Evolutionary conservation across 2,329 filamentous ascomycete species (phyloP).

Genomic region (Colletotrichum paranaense): DNA sequence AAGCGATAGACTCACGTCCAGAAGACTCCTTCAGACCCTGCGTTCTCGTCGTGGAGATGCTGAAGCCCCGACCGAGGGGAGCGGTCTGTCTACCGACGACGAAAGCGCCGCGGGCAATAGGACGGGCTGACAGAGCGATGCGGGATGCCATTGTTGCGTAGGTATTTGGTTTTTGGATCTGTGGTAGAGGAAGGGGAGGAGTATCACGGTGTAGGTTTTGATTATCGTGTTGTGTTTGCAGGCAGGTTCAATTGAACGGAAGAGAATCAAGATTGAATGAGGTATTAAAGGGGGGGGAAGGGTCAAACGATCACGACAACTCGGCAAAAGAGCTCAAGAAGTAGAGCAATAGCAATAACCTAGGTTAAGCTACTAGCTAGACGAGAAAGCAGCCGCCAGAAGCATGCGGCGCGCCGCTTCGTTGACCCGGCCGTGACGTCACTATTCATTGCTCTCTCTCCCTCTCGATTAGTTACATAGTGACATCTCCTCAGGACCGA

Average conservation of each 20-base stretch:
- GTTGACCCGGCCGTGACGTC: slow-evolving; percentile 29
- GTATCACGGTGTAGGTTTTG: background rate
- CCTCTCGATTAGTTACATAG: background rate
- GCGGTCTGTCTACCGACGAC: slow-evolving; percentile 40
- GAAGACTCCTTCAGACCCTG: slow-evolving; percentile 52
- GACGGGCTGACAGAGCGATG: slow-evolving; percentile 40
- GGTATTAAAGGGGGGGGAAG: no score
- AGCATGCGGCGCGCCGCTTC: background rate
- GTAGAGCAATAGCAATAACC: background rate
- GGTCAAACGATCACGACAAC: background rate
- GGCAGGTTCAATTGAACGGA: no score
- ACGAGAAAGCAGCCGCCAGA: background rate
- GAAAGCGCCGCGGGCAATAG: slow-evolving; percentile 40
- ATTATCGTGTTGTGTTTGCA: background rate
- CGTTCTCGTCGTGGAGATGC: slow-evolving; percentile 43
- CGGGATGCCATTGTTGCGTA: slow-evolving; percentile 45
- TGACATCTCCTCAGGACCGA: slow-evolving; percentile 20
- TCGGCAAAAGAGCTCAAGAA: background rate
- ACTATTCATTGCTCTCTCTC: background rate
- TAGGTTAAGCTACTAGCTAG: background rate
- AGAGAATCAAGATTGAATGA: no score
- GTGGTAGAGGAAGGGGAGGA: background rate
- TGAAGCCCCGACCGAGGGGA: slow-evolving; percentile 37
- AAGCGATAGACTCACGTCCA: slow-evolving; percentile 43
- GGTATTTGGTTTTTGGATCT: background rate